These are phyloP conservation scores for Mycosphaerella sp. DNA, from an alignment of 2,329 filamentous ascomycete species.

Conservation along the genomic window DNA sequence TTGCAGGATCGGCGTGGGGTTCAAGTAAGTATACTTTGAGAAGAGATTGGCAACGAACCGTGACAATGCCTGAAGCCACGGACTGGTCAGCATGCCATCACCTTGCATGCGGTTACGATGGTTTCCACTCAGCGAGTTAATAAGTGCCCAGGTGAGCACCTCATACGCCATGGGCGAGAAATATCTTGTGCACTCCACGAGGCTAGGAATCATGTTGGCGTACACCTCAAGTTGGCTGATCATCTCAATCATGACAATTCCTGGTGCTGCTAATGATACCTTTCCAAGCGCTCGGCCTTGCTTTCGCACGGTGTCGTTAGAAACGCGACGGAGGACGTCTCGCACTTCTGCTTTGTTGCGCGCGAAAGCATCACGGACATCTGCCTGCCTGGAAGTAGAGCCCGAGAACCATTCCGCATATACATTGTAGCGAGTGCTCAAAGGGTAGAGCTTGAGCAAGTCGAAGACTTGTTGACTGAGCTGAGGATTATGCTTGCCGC, in stretches of 20 bases:
- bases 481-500: slow-evolving; percentile 77
- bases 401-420: slow-evolving; percentile 92
- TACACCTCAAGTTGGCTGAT: slow-evolving; percentile 90
- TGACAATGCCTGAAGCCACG: slow-evolving; percentile 85
- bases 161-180: slow-evolving; percentile 92
- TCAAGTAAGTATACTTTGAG: slow-evolving; percentile 75
- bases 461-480: slow-evolving; percentile 82
- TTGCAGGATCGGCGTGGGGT: slow-evolving; percentile 76
- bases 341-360: slow-evolving; percentile 72
- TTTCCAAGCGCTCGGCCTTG: slow-evolving; percentile 89
- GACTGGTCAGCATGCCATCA: slow-evolving; percentile 71
- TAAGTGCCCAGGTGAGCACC: slow-evolving; percentile 83
- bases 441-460: slow-evolving; percentile 71
- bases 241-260: slow-evolving; percentile 82
- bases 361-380: slow-evolving; percentile 73
- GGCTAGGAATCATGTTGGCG: slow-evolving; percentile 86
- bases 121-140: slow-evolving; percentile 61
- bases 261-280: slow-evolving; percentile 83
- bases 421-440: slow-evolving; percentile 71
- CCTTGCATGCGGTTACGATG: slow-evolving; percentile 55
- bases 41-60: slow-evolving; percentile 90
- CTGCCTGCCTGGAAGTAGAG: slow-evolving; percentile 62
- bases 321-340: slow-evolving; percentile 81
- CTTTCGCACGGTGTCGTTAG: slow-evolving; percentile 74
- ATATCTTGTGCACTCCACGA: slow-evolving; percentile 90